Evolutionary conservation across 1,284 basidiomycete species (phyloP), one percentile per base, ranked within the genome.

Genomic region (Anthracocystis panici-leucophaei): DNA sequence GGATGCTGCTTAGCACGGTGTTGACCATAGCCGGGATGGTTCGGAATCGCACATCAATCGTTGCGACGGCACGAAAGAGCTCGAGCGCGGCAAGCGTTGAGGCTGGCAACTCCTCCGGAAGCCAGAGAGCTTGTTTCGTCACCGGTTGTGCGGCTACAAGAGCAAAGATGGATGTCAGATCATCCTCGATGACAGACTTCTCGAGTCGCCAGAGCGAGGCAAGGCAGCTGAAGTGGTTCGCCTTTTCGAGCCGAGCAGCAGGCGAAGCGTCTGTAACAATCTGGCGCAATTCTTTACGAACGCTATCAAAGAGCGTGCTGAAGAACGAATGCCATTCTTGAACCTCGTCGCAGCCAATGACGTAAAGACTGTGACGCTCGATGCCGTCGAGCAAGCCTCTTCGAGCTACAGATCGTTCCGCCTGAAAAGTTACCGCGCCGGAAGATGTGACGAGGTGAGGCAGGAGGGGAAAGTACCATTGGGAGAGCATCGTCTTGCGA

Each of bases 261-360:
- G 35, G 44, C 12, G 45, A 25, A 5, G 46, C 4, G 10, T 61
- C 46, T 6, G 25, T 44, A n/a, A 48, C 54, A 7, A 65, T 38
- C 3, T 31, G 31, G 6, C 40, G 53, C 16, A 75, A 42, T 4
- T 67, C 68, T 14, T 42, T 23, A 7, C 38, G 58, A 16, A 51
- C 40, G 29, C 31, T 54, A 12, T 54, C 46, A 44, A 66, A 76
- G 18, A 68, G 49, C 1, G 55, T 33, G 52, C 29, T 41, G 56
- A 78, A 71, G 5, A 76, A 38, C 16, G 65, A 64, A 25, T 48
- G 42, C 79, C 79, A 81, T 10, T 68, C 61, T 18, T 76, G 53
- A 11, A 38, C 51, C 35, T 75, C 66, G 38, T 69, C 62, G 46
- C 57, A 68, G 23, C 66, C 62, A 21, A 60, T 45, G 21, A 62